A percentile compares a stretch with the other conserved stretches of the same genome.
Evolutionary conservation across 192 early-diverging fungal species (phyloP).

Genomic region (Entomortierella beljakovae): DNA sequence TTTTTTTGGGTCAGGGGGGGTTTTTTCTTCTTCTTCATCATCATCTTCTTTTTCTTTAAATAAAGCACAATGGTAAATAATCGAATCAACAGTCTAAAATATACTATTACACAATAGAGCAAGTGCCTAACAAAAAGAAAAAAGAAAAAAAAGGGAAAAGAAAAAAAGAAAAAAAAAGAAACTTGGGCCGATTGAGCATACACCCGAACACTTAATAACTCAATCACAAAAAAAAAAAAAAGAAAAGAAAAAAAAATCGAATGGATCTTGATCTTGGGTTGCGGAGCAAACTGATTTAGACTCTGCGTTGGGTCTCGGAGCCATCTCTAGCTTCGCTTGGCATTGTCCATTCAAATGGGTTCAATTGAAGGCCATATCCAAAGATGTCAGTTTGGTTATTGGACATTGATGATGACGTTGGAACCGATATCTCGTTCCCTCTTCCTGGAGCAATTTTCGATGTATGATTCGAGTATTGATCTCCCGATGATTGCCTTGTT

Average conservation of each 20-base stretch:
- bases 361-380: conserved; percentile 45
- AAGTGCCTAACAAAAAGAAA: conserved; percentile 4
- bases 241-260: conserved; percentile 14
- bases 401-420: background rate
- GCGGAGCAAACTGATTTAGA: conserved; percentile 4
- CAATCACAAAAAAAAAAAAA: conserved; percentile 11
- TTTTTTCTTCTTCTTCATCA: background rate
- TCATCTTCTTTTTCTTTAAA: conserved; percentile 5
- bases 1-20: background rate
- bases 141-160: background rate
- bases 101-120: background rate
- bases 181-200: too few species aligned
- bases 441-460: background rate
- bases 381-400: conserved; percentile 28
- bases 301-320: background rate
- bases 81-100: background rate
- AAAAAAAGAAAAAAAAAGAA: conserved; percentile 11
- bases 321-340: conserved; percentile 10
- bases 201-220: background rate
- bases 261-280: background rate
- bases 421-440: background rate
- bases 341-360: conserved; percentile 42
- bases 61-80: background rate
- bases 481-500: background rate
- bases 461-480: background rate